These are phyloP conservation scores for Dissoconium aciculare DNA, from an alignment of 2,329 filamentous ascomycete genomes.

Conservation along the genomic window DNA sequence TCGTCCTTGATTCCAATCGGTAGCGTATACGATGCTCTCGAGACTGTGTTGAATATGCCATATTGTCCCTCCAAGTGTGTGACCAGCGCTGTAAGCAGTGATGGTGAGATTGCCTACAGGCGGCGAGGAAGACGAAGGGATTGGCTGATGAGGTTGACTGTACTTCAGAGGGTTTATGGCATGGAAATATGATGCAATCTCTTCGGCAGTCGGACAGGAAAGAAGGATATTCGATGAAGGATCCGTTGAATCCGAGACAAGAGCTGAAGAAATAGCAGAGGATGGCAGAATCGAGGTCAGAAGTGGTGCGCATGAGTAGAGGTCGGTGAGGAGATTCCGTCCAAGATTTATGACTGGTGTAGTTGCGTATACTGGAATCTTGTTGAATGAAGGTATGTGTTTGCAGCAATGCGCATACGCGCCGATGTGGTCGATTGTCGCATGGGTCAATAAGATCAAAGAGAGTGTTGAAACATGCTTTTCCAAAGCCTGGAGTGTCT, in stretches of 20 bases:
- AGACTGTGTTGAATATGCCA: constrained; percentile 97
- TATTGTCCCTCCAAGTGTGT: constrained; percentile 91
- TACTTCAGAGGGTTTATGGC: constrained; percentile 88
- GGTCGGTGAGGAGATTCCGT: constrained; percentile 75
- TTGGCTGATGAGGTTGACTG: constrained; percentile 84
- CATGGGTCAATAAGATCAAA: constrained; percentile 84
- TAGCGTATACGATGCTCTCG: constrained; percentile 92
- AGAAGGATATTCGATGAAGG: constrained; percentile 42
- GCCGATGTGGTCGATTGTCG: constrained; percentile 78
- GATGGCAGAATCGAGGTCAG: constrained; percentile 70
- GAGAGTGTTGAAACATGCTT: constrained; percentile 87
- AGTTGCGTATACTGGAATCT: constrained; percentile 89
- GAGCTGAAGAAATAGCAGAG: constrained; percentile 41
- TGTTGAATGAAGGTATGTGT: constrained; percentile 77
- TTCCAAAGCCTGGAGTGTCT: constrained; percentile 74
- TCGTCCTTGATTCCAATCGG: constrained; percentile 95
- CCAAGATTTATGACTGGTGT: constrained; percentile 85
- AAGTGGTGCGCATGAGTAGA: constrained; percentile 80
- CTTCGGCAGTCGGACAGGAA: constrained; percentile 62
- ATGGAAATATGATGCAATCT: constrained; percentile 85
- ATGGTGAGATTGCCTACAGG: constrained; percentile 83
- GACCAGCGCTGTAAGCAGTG: constrained; percentile 91
- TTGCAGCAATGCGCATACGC: constrained; percentile 96
- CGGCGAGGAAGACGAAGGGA: constrained; percentile 73
- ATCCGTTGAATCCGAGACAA: constrained; percentile 3